Conservation (phyloP, 305 asterid species). For the Stenogyne calaminthoides region DNA sequence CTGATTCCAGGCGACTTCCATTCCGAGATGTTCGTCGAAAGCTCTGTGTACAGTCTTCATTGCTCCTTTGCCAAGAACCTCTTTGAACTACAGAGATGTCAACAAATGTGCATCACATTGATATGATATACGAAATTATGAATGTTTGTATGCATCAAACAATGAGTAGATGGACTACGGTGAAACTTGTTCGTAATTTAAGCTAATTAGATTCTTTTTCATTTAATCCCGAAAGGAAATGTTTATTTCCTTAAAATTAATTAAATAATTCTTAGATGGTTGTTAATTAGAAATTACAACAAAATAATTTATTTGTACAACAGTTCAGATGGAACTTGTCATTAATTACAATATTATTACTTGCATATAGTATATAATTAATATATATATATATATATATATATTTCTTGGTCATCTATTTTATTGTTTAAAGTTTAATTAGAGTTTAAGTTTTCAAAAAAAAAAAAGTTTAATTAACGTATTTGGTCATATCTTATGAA, state of each 20-base stretch:
- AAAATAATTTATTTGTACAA: background rate
- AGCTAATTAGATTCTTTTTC: background rate
- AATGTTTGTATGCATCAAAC: no score
- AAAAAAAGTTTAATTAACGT: no score
- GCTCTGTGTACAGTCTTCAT: slow-evolving; percentile 72
- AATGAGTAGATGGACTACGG: no score
- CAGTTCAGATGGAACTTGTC: background rate
- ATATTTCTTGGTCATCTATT: background rate
- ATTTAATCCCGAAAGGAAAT: background rate
- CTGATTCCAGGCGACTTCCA: slow-evolving; percentile 91
- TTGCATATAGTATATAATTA: no score
- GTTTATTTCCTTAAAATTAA: background rate
- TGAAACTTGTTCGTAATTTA: background rate
- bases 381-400: no score
- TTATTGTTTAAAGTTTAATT: background rate
- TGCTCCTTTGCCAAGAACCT: slow-evolving; percentile 84
- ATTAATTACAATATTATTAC: background rate
- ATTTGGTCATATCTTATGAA: slow-evolving; percentile 6
- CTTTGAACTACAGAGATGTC: slow-evolving; percentile 52
- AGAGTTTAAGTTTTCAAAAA: no score
- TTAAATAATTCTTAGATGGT: background rate
- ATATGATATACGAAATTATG: no score
- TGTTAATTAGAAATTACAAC: background rate
- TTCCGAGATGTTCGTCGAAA: slow-evolving; percentile 69
- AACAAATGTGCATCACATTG: background rate